Evolutionary conservation across 2,329 filamentous ascomycete species (phyloP), one percentile per base, ranked within the genome.

Genomic region (Fusarium liriodendri): DNA sequence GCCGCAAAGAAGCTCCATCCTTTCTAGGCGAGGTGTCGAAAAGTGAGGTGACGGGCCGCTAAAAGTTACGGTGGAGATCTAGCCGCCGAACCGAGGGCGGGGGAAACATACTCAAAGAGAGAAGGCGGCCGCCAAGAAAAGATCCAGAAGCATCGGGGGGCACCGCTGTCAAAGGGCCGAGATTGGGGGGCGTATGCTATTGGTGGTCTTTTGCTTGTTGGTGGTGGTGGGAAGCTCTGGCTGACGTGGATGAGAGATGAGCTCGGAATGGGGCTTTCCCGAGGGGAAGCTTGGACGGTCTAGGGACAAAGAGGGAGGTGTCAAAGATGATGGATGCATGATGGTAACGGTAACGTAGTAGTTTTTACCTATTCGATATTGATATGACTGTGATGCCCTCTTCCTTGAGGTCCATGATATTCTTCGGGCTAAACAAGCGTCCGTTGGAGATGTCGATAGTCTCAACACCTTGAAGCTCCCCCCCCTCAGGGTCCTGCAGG

Each of bases 61-160:
- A 32, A 38, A 58, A 32, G 20, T 16, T 13, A 55, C 29, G 37
- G 66, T 70, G 62, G 62, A 57, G 61, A 67, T 67, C 38, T 29
- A 27, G 50, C 32, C 64, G 47, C 59, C 61, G 42, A 75, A 66
- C 62, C 71, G 65, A 70, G 58, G 66, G 74, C 71, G 76, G 73
- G 72, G 74, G 66, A 38, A n/a, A n/a, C n/a, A n/a, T n/a, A n/a
- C n/a, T n/a, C n/a, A n/a, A n/a, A n/a, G n/a, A n/a, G n/a, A n/a
- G n/a, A n/a, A n/a, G n/a, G n/a, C n/a, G n/a, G 33, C 35, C 57
- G 59, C 40, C 38, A 54, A 57, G 64, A 62, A 58, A 38, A 58
- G 58, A 64, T 66, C 63, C 62, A 66, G 74, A 67, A 72, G 63
- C 42, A 18, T 16, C n/a, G 50, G 29, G 35, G 42, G 38, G 61